Evolutionary conservation across 441 rosid species (phyloP).

Genomic region (Corymbia citriodora): DNA sequence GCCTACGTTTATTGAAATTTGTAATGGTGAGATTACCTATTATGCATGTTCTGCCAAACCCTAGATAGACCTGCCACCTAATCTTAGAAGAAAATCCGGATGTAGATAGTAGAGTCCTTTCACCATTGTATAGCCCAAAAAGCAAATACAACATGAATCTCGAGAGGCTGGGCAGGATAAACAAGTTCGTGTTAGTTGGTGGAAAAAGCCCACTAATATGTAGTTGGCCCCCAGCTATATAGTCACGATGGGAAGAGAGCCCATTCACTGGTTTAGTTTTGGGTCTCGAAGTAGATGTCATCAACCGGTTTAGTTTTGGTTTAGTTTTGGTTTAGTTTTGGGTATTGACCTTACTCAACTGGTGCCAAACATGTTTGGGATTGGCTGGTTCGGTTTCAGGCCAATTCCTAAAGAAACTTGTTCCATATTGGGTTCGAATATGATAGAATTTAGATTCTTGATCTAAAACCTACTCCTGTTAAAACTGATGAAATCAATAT

Average conservation of each 20-base stretch:
- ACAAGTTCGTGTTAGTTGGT: neutral
- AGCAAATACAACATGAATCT: neutral
- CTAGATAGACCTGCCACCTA: neutral
- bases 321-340: neutral
- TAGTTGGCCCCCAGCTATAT: neutral
- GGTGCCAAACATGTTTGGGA: neutral
- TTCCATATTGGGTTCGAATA: neutral
- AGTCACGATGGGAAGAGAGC: neutral
- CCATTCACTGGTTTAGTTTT: neutral
- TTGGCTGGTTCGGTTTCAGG: neutral
- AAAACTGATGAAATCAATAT: neutral
- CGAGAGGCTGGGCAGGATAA: too few species aligned
- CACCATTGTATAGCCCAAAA: neutral
- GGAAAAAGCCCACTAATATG: neutral
- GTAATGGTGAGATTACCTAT: neutral
- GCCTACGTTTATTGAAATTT: neutral
- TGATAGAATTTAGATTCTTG: neutral
- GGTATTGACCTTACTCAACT: neutral
- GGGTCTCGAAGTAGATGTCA: too few species aligned
- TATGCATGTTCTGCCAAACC: neutral
- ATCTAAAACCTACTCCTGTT: too few species aligned
- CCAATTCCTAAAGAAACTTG: neutral
- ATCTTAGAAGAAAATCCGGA: neutral
- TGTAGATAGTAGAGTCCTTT: neutral
- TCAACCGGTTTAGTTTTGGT: too few species aligned